These are phyloP conservation scores for Megacollybia marginata DNA, from an alignment of 768 basidiomycete species.

Conservation along the genomic window DNA sequence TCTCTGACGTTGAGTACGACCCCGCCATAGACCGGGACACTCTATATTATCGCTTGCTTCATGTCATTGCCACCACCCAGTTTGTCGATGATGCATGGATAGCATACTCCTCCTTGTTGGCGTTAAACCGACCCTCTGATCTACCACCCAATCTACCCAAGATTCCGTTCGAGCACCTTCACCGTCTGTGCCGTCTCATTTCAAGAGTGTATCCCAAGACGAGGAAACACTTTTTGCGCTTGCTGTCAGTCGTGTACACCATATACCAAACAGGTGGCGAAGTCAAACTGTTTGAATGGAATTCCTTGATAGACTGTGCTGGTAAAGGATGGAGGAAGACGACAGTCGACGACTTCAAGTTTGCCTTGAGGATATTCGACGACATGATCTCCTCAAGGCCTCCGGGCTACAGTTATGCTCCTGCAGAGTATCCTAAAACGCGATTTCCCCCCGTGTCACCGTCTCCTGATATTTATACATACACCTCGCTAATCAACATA, in stretches of 20 bases:
- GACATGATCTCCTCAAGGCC: slow-evolving; percentile 46
- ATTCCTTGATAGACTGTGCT: slow-evolving; percentile 60
- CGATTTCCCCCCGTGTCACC: slow-evolving; percentile 13
- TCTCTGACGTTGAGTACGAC: not conserved
- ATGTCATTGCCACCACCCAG: slow-evolving; percentile 12
- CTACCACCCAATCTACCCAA: slow-evolving; percentile 12
- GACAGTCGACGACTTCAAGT: slow-evolving; percentile 47
- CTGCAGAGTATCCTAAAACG: slow-evolving; percentile 2
- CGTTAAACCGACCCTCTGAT: slow-evolving; percentile 14
- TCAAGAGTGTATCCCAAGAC: slow-evolving; percentile 46
- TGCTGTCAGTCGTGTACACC: slow-evolving; percentile 59
- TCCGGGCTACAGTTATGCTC: slow-evolving; percentile 28
- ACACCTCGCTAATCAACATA: slow-evolving; percentile 58
- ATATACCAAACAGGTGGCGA: slow-evolving; percentile 48
- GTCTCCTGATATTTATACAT: slow-evolving; percentile 60
- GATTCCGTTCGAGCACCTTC: slow-evolving; percentile 42
- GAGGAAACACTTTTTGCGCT: slow-evolving; percentile 50
- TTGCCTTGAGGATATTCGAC: slow-evolving; percentile 50
- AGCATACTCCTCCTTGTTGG: slow-evolving; percentile 32
- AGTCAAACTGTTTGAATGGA: slow-evolving; percentile 67
- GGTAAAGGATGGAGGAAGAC: slow-evolving; percentile 62
- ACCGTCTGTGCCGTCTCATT: slow-evolving; percentile 56
- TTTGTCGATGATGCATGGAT: slow-evolving; percentile 28
- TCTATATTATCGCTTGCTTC: slow-evolving; percentile 10
- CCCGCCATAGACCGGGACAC: not conserved